Evolutionary conservation across 768 basidiomycete genomes (phyloP).

Genomic region (Boletus rex-veris): DNA sequence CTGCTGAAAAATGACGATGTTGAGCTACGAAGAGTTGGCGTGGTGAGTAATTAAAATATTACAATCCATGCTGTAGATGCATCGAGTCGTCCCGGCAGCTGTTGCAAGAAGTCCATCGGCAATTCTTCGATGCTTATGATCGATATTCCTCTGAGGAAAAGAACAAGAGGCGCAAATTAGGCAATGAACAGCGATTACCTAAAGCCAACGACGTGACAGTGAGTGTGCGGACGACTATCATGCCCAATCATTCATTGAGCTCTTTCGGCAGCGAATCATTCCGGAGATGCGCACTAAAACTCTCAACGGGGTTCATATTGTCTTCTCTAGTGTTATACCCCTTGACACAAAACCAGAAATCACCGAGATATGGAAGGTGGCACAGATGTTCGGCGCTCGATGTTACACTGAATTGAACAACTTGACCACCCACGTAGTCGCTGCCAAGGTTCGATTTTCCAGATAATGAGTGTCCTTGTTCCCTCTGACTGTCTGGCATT

Average conservation of each 20-base stretch:
- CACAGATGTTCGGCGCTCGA: constrained; percentile 83
- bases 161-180: constrained; percentile 27
- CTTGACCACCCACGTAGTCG: constrained; percentile 85
- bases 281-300: constrained; percentile 73
- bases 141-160: constrained; percentile 27
- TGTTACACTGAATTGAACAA: constrained; percentile 66
- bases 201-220: constrained; percentile 77
- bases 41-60: constrained; percentile 43
- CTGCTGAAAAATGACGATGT: constrained; percentile 83
- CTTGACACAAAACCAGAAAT: constrained; percentile 77
- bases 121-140: constrained; percentile 73
- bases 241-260: neutral
- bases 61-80: neutral
- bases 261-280: constrained; percentile 66
- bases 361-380: constrained; percentile 82
- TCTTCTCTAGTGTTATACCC: constrained; percentile 95
- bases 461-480: constrained; percentile 1
- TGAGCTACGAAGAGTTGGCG: constrained; percentile 76
- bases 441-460: constrained; percentile 62
- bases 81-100: constrained; percentile 46
- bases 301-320: constrained; percentile 73
- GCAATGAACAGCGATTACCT: constrained; percentile 24
- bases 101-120: constrained; percentile 72
- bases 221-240: constrained; percentile 22
- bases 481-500: constrained; percentile 4